phyloP scores from a whole-genome alignment of 768 basidiomycete species.

The Hygrocybe punicea region DNA sequence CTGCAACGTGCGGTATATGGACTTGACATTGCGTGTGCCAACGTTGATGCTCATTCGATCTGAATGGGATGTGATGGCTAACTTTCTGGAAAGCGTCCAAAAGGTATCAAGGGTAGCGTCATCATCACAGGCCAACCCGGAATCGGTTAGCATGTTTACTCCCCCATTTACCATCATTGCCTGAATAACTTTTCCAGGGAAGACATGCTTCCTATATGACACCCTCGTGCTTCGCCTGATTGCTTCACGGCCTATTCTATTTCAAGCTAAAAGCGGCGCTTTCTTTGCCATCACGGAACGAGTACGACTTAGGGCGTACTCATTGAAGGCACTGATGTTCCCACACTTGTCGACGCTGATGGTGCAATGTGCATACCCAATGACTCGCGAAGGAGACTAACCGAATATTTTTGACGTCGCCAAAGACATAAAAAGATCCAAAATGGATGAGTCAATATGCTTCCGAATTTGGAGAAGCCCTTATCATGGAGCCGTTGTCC shows the following conservation, averaged over 20 bases:
- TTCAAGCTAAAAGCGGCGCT: slow-evolving; percentile 5
- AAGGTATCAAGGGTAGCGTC: slow-evolving; percentile 8
- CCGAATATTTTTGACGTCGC: slow-evolving; percentile 7
- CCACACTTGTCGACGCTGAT: slow-evolving; percentile 10
- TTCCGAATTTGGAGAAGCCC: not conserved
- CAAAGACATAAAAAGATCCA: slow-evolving; percentile 1
- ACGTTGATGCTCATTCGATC: slow-evolving; percentile 10
- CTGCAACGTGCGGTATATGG: slow-evolving; percentile 12
- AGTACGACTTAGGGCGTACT: not conserved
- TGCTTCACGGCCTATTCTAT: slow-evolving; percentile 6
- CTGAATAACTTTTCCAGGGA: not conserved
- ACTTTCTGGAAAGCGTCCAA: slow-evolving; percentile 5
- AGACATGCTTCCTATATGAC: slow-evolving; percentile 11
- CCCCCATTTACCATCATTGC: not conserved
- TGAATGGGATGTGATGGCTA: slow-evolving; percentile 6
- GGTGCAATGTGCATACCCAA: not conserved
- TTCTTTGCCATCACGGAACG: slow-evolving; percentile 7
- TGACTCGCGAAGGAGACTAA: not conserved
- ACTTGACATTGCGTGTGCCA: slow-evolving; percentile 12
- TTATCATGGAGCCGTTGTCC: slow-evolving; percentile 8
- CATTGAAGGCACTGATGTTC: not conserved
- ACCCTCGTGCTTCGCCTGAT: slow-evolving; percentile 13
- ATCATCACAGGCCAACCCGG: slow-evolving; percentile 12
- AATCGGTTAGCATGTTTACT: slow-evolving; percentile 9
- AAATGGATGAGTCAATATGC: slow-evolving; percentile 9